Conservation (phyloP, 805 yeast species). For the Torulaspora quercuum region DNA sequence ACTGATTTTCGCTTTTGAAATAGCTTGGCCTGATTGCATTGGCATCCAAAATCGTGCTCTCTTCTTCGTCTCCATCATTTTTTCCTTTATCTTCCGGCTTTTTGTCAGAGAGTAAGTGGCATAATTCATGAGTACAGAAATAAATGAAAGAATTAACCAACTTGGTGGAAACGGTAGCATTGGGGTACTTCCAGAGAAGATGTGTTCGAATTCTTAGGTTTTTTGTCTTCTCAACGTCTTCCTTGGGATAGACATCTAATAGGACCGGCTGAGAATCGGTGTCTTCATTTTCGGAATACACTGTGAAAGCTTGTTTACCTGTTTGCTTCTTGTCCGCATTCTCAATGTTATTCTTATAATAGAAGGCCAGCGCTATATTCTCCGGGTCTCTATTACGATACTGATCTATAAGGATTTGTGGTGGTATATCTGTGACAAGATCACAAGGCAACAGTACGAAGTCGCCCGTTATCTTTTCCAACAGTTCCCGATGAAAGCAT, state of each 20-base stretch:
- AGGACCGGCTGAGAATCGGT: conserved; percentile 41
- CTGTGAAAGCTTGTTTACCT: conserved; percentile 57
- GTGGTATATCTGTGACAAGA: conserved; percentile 87
- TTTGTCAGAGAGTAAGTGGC: conserved; percentile 46
- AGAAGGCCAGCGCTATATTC: conserved; percentile 72
- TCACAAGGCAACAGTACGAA: conserved; percentile 92
- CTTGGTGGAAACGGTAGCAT: conserved; percentile 69
- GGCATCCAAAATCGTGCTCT: conserved; percentile 6
- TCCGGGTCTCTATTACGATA: conserved; percentile 66
- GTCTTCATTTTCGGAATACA: conserved; percentile 52
- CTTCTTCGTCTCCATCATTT: conserved; percentile 14
- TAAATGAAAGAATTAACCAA: conserved; percentile 71
- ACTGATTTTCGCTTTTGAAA: conserved; percentile 31
- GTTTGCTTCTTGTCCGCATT: conserved; percentile 71
- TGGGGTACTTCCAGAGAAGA: conserved; percentile 85
- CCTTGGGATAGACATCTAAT: conserved; percentile 68
- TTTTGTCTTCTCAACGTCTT: conserved; percentile 67
- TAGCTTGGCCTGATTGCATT: conserved; percentile 31
- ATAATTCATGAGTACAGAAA: conserved; percentile 54
- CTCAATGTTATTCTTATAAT: conserved; percentile 70
- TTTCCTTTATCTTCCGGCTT: conserved; percentile 14
- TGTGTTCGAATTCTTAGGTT: conserved; percentile 76
- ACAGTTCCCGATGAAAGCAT: conserved; percentile 47
- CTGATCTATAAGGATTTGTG: conserved; percentile 80
- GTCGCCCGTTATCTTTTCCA: conserved; percentile 44